phyloP scores from a whole-genome alignment of 208 protist genomes.

The Leishmania tropica region DNA sequence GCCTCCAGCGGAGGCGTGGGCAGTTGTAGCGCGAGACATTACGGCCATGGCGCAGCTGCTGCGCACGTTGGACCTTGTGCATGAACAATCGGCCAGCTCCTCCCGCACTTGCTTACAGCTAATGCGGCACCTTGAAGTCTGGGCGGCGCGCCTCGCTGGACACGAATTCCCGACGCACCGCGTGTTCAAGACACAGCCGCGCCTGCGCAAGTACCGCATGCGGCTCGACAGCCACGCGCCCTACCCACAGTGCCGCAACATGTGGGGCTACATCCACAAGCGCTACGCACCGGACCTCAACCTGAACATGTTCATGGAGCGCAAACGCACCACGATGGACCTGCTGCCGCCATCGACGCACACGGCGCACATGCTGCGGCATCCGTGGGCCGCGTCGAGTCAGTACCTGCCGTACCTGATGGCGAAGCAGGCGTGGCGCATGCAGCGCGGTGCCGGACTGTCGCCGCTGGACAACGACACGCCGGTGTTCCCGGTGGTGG shows the following conservation, averaged over 20 bases:
- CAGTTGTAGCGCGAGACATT: background rate
- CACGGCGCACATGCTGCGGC: slow-evolving; percentile 25
- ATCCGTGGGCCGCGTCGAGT: slow-evolving; percentile 22
- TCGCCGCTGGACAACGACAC: background rate
- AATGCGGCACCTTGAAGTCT: background rate
- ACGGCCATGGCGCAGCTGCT: background rate
- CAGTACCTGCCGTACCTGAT: slow-evolving; percentile 28
- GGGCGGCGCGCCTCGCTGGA: background rate
- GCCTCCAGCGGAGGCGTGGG: background rate
- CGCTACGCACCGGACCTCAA: slow-evolving; percentile 24
- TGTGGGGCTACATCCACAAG: slow-evolving; percentile 26
- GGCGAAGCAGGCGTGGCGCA: slow-evolving; percentile 26
- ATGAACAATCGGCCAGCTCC: background rate
- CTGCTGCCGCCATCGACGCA: slow-evolving; percentile 22
- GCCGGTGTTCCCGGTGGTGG: slow-evolving; percentile 20
- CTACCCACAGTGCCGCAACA: slow-evolving; percentile 24
- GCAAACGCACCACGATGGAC: slow-evolving; percentile 10
- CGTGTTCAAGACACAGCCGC: slow-evolving; percentile 6
- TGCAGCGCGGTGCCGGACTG: slow-evolving; percentile 7
- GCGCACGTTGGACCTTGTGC: background rate
- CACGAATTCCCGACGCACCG: slow-evolving; percentile 16
- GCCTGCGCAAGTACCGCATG: slow-evolving; percentile 24
- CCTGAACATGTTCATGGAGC: slow-evolving; percentile 18
- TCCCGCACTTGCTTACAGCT: background rate
- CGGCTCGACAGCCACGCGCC: slow-evolving; percentile 23